phyloP scores from a whole-genome alignment of 1,284 basidiomycete genomes.

The Heterobasidion parviporum region DNA sequence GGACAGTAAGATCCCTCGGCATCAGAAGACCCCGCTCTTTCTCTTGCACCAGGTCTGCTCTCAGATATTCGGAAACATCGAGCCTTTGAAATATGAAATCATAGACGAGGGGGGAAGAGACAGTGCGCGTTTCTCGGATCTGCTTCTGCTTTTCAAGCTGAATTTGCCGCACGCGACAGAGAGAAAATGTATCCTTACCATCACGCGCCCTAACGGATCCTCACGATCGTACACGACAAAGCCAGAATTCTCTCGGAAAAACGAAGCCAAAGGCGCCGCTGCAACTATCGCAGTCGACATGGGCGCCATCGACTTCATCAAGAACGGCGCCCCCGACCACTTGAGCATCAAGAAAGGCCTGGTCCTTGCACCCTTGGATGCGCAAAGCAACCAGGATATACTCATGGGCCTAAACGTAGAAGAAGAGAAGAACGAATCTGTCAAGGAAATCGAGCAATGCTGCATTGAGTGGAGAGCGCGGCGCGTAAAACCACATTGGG shows the following conservation, averaged over 20 bases:
- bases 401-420: constrained; percentile 7
- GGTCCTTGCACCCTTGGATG: constrained; percentile 28
- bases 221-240: constrained; percentile 43
- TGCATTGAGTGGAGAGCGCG: constrained; percentile 45
- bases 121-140: constrained; percentile 18
- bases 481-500: constrained; percentile 40
- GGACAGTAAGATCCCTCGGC: neutral
- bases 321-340: constrained; percentile 28
- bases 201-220: constrained; percentile 42
- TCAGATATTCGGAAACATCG: constrained; percentile 28
- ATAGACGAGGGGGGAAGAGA: constrained; percentile 26
- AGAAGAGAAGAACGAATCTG: constrained; percentile 14
- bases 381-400: constrained; percentile 8
- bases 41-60: constrained; percentile 36
- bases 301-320: constrained; percentile 51
- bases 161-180: constrained; percentile 21
- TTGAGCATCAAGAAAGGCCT: constrained; percentile 21
- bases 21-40: constrained; percentile 8
- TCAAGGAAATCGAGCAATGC: constrained; percentile 38
- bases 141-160: neutral
- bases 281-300: constrained; percentile 46
- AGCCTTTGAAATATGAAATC: constrained; percentile 35
- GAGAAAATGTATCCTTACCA: constrained; percentile 50
- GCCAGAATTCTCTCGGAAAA: constrained; percentile 34
- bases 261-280: constrained; percentile 42